Base-by-base conservation (phyloP, 1,284 basidiomycete genomes). In the Wallemia ichthyophaga region DNA sequence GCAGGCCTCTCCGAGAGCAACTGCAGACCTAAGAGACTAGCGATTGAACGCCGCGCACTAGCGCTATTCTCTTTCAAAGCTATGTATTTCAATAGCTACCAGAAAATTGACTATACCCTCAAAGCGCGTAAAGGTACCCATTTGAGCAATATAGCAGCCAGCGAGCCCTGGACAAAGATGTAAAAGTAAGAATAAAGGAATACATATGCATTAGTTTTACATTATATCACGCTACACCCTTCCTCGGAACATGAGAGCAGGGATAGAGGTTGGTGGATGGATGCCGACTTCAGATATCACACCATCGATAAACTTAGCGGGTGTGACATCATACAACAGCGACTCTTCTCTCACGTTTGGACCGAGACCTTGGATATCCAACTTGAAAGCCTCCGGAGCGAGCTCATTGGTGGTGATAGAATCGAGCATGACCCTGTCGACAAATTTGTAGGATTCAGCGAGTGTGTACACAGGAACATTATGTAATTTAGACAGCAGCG, bases 371-470 rank as follows among this genome's bases (percentile, higher is more conserved):
- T 71, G 62, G 59, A 28, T 24, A 59, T 28, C 28, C 57, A 58
- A 54, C 48, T 59, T 23, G 60, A 58, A 2, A 61, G 56, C 11
- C 5, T 48, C 37, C 0, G 61, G 63, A 15, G 59, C 87, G 31
- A 94, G 73, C 71, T 99, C 94, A 68, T 99, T 99, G 69, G 85
- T 87, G 27, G 86, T 88, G 63, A 99, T 88, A 27, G 84, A 84
- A 70, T 99, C 94, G 58, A 98, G 74, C 69, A 87, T 82, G 31
- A 98, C 83, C 31, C 81, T 79, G 65, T 98, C 94, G 24, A 84
- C 84, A 66, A 94, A 96, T 70, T 99, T 99, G 75, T 96, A 96
- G 21, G 94, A 98, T 72, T 98, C 94, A 65, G 91, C 94, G 65
- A 89, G 95, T 19, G 92, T 88, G 58, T 98, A 80, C 19, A 96